These are phyloP conservation scores for Aegilops longissima DNA, from an alignment of 176 grass and related monocot species.

Conservation along the genomic window DNA sequence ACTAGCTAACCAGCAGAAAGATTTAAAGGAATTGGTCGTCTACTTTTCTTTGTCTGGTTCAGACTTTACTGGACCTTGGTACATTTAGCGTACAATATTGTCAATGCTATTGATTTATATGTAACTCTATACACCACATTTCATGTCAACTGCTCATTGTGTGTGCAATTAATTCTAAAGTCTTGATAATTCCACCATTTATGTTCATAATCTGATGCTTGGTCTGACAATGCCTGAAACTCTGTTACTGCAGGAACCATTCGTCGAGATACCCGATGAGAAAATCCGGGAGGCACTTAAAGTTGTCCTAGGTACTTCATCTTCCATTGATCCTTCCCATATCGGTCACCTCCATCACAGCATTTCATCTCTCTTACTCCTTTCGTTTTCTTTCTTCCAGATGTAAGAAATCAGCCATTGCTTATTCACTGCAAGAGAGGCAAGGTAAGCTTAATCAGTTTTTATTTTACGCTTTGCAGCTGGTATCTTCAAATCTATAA, in stretches of 20 bases:
- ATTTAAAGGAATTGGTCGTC: conserved; percentile 2
- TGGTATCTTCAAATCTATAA: neutral
- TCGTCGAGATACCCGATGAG: conserved; percentile 58
- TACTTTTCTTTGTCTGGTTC: neutral
- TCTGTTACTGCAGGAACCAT: conserved; percentile 55
- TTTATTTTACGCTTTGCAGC: neutral
- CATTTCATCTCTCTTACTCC: neutral
- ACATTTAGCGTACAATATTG: neutral
- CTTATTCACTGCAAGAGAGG: conserved; percentile 89
- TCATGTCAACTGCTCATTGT: neutral
- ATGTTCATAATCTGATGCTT: neutral
- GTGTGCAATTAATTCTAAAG: neutral
- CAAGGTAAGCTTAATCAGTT: conserved; percentile 41
- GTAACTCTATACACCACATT: neutral
- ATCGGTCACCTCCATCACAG: neutral
- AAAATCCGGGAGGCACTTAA: conserved; percentile 69
- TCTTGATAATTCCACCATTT: neutral
- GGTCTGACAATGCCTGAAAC: conserved; percentile 10
- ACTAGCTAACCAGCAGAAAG: neutral
- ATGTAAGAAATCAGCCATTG: conserved; percentile 65
- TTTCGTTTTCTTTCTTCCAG: conserved; percentile 40
- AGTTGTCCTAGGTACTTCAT: conserved; percentile 69
- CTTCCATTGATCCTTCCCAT: neutral
- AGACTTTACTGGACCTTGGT: neutral
- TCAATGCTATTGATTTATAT: neutral